Evolutionary conservation across 352 stramenopile genomes (phyloP).

Genomic region (Aphanomyces cochlioides): DNA sequence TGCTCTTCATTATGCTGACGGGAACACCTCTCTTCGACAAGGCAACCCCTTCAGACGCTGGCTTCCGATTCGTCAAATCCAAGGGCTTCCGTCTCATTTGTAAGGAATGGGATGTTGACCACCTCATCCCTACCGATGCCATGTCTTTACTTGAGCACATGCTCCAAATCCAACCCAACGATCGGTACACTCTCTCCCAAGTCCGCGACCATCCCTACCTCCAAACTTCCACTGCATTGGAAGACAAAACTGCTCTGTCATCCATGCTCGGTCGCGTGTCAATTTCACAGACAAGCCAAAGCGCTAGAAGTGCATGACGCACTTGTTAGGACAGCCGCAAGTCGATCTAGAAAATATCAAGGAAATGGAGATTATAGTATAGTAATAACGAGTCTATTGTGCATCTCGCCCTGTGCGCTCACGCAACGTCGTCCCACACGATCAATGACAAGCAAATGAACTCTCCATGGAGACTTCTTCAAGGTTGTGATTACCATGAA

Average conservation of each 20-base stretch:
- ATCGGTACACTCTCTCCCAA: slow-evolving; percentile 4
- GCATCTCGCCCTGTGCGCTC: too few relatives aligned
- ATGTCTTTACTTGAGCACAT: slow-evolving; percentile 26
- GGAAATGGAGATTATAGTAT: too few relatives aligned
- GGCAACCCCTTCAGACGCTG: slow-evolving; percentile 4
- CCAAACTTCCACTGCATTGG: background rate
- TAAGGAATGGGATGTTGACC: slow-evolving; percentile 15
- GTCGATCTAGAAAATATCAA: too few relatives aligned
- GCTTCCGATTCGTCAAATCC: slow-evolving; percentile 22
- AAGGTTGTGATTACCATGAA: too few relatives aligned
- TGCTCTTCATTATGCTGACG: slow-evolving; percentile 31
- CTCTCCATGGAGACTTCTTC: too few relatives aligned
- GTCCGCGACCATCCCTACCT: slow-evolving; percentile 2
- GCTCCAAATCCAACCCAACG: slow-evolving; percentile 22
- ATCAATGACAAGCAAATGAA: too few relatives aligned
- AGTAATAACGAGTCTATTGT: too few relatives aligned
- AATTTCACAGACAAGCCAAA: too few relatives aligned
- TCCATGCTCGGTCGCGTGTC: too few relatives aligned
- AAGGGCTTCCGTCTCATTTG: slow-evolving; percentile 11
- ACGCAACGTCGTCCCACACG: too few relatives aligned
- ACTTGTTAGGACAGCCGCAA: too few relatives aligned
- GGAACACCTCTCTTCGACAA: slow-evolving; percentile 18
- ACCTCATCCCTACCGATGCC: slow-evolving; percentile 1
- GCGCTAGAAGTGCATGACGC: too few relatives aligned
- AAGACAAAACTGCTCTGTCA: background rate